phyloP scores from a whole-genome alignment of 257 asterid genomes.

The Solanum peruvianum region DNA sequence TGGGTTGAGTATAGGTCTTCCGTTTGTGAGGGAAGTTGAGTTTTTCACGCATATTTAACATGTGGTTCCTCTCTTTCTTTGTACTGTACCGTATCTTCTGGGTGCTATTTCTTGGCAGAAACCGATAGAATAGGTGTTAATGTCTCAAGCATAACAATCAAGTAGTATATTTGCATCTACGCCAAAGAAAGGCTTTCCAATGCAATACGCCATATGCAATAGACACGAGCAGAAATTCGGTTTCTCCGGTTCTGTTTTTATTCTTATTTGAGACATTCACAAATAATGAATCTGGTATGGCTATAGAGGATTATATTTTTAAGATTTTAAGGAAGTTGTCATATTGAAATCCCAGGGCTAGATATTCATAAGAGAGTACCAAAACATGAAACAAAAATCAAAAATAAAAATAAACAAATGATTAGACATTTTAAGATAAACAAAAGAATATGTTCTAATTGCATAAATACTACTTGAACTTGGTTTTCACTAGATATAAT shows the following conservation, averaged over 20 bases:
- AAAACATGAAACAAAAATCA: background rate
- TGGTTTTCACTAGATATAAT: slow-evolving; percentile 6
- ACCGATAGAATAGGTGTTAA: too few species aligned
- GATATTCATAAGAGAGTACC: background rate
- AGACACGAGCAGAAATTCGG: background rate
- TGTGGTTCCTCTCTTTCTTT: background rate
- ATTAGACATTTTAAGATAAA: background rate
- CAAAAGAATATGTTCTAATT: background rate
- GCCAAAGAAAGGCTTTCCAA: background rate
- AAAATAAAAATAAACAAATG: background rate
- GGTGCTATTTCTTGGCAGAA: background rate
- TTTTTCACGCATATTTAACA: background rate
- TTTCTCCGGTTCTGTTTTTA: background rate
- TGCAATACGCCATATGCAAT: background rate
- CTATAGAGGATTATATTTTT: background rate
- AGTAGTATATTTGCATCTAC: background rate
- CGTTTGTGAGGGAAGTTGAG: background rate
- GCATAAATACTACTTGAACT: slow-evolving; percentile 19
- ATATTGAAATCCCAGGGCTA: background rate
- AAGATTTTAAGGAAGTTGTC: too few species aligned
- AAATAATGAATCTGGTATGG: background rate
- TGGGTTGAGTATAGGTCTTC: background rate
- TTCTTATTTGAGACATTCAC: background rate
- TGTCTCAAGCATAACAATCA: background rate
- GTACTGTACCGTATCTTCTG: background rate